Evolutionary conservation across 1,284 basidiomycete genomes (phyloP), one percentile per base, ranked within the genome.

Genomic region (Trichosporon inkin): DNA sequence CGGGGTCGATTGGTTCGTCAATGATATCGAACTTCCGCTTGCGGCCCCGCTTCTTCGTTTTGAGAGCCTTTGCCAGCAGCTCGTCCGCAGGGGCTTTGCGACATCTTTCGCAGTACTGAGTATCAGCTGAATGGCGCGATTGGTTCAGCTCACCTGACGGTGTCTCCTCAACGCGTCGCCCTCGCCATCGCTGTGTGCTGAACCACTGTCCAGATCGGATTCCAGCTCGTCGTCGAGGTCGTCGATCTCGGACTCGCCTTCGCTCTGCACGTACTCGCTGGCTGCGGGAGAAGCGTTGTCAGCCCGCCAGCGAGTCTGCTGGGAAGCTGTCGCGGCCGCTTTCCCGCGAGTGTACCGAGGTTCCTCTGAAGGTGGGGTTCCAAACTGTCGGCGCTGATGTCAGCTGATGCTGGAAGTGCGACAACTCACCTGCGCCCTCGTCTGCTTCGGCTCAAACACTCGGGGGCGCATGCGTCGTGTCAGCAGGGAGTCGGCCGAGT

Each of bases 1-100:
- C 83, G 24, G 84, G 83, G 22, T 84, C 82, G 6, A 76, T 61
- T 47, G 64, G 83, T 10, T 81, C 81, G 4, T 84, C 82, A 22
- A 40, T 10, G 6, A 28, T 39, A 1, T 55, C 51, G 11, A 65
- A 53, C 39, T 82, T 81, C 57, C 82, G 80, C 56, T 64, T 72
- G 1, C 53, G 22, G 4, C 34, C 34, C 6, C 62, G 65, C 53
- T 67, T 64, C 59, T 71, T 71, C 59, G 64, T 69, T 47, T 40
- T 55, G 19, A 58, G n/a, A 2, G 62, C 61, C 32, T 65, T 63
- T 11, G 59, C 60, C 10, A 74, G 63, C 3, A 78, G 47, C 2
- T 63, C 69, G 19, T 71, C 67, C 0, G 74, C 73, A 6, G 74
- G 74, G 3, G 56, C 67, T 3, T 62, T 53, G 16, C 44, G 40